Evolutionary conservation across 257 asterid species (phyloP).

Genomic region (Gentiana dahurica): DNA sequence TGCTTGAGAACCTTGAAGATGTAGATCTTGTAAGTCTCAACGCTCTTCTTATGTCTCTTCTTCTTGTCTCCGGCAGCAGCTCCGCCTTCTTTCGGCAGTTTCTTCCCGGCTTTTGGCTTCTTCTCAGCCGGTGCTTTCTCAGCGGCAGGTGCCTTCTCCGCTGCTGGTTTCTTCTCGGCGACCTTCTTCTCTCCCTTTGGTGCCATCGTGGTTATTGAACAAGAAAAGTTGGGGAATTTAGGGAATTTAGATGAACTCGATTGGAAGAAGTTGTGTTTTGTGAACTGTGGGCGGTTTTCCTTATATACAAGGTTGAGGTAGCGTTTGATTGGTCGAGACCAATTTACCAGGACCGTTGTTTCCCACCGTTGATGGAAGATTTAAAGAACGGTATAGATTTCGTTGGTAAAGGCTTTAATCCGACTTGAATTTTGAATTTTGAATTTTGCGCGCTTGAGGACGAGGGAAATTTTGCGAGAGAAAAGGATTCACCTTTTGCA

Average conservation of each 20-base stretch:
- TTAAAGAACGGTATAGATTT: conserved; percentile 3
- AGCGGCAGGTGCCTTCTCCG: too few relatives aligned
- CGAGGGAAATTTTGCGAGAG: too few relatives aligned
- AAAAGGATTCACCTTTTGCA: too few relatives aligned
- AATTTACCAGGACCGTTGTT: conserved; percentile 1
- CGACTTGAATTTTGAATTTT: background rate
- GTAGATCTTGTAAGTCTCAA: conserved; percentile 1
- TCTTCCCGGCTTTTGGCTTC: too few relatives aligned
- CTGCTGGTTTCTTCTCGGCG: too few relatives aligned
- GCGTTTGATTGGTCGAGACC: conserved; percentile 4
- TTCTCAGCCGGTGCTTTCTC: too few relatives aligned
- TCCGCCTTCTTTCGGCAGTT: too few relatives aligned
- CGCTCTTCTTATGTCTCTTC: conserved; percentile 11
- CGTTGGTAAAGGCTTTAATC: background rate
- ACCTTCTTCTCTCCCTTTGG: too few relatives aligned
- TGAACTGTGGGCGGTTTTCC: background rate
- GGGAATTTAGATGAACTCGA: background rate
- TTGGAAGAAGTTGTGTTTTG: too few relatives aligned
- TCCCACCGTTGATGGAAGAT: conserved; percentile 5
- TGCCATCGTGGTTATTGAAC: background rate
- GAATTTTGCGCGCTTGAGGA: conserved; percentile 1
- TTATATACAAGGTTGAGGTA: background rate
- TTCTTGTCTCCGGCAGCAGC: background rate
- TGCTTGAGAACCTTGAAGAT: too few relatives aligned
- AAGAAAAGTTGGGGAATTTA: background rate